Base-by-base conservation (phyloP, 768 basidiomycete genomes). In the Termitomyces sp. region DNA sequence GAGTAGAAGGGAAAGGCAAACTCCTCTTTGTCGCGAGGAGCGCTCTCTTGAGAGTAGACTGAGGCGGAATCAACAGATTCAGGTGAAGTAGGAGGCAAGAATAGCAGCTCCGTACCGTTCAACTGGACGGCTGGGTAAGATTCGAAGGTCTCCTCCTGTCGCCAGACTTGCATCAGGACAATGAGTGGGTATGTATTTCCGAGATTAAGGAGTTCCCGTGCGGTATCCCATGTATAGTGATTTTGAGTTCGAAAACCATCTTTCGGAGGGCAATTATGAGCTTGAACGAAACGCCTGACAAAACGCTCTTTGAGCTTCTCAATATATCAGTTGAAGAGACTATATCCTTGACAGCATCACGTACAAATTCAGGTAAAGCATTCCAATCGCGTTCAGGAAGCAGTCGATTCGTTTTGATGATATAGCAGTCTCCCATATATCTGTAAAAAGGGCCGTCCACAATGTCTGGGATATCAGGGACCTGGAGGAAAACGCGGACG, bases 401-500 rank as follows among this genome's bases (percentile, higher is more conserved):
- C 27, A 49, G 34, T 10, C 37, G 47, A 17, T 56, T 27, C 10
- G 60, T 59, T 56, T 45, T 59, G 9, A 57, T 16, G 6, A 63
- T 43, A 37, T 57, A 61, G 19, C 50, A 61, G 39, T 63, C 60
- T 12, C 62, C 62, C 30, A 61, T 21, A 21, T 57, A 57, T 30
- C 56, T 55, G 43, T 54, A 63, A 27, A 47, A 57, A 19, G 58
- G 60, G 8, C 58, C 58, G 21, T 61, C 32, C 25, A 19, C 14
- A 32, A 59, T 57, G 9, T 37, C 43, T 28, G 56, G 45, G 2
- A 56, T 42, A 16, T 48, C 34, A 34, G 50, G 56, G 40, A 55
- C 17, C 45, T 64, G 52, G 9, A 58, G 40, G 37, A 60, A 64
- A 3, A 61, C 46, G 17, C 63, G 61, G 14, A 64, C 57, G n/a